Conservation (phyloP, 306 rosid species). For the Cotoneaster glaucophyllus region DNA sequence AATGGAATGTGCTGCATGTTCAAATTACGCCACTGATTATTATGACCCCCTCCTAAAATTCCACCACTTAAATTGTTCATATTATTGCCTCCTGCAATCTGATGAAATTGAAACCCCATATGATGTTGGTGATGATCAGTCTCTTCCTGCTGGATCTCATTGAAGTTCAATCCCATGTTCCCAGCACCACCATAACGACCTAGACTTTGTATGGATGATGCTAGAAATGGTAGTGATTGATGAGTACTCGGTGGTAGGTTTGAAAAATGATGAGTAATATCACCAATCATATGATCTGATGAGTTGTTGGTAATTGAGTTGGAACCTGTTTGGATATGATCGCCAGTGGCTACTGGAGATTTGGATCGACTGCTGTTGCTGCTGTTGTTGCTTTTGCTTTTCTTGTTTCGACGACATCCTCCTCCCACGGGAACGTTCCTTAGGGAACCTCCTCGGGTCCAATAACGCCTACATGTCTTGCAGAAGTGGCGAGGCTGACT, state of each 20-base stretch:
- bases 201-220: constrained; percentile 61
- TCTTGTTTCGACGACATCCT: constrained; percentile 86
- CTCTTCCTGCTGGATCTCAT: constrained; percentile 44
- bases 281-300: not conserved
- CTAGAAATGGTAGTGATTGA: constrained; percentile 46
- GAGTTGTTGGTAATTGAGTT: not conserved
- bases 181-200: constrained; percentile 47
- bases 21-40: constrained; percentile 49
- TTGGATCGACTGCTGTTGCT: constrained; percentile 49
- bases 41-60: constrained; percentile 16
- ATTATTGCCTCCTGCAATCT: constrained; percentile 25
- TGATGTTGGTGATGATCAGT: constrained; percentile 17
- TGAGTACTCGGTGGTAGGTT: not conserved
- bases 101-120: constrained; percentile 38
- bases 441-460: constrained; percentile 89
- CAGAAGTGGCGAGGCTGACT: constrained; percentile 94
- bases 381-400: constrained; percentile 49
- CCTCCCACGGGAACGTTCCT: constrained; percentile 92
- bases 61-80: constrained; percentile 4
- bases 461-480: constrained; percentile 86
- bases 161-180: constrained; percentile 51
- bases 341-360: constrained; percentile 36
- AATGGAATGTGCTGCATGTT: constrained; percentile 51
- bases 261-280: not conserved
- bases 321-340: not conserved